Evolutionary conservation across 2,329 filamentous ascomycete species (phyloP), one percentile per base, ranked within the genome.

Genomic region (Cadophora sp.): DNA sequence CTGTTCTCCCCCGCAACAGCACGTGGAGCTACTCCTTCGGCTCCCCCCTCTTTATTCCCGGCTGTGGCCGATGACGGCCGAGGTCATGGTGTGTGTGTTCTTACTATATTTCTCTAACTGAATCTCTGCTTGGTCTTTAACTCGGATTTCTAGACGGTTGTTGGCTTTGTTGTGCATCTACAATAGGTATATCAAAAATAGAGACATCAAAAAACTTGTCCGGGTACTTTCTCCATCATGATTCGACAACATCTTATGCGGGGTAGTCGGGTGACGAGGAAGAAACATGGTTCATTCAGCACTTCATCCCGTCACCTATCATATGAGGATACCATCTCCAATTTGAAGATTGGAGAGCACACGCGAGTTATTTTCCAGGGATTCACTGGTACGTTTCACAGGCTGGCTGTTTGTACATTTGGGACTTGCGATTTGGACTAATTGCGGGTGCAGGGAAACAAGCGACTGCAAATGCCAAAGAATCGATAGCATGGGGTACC

Each of bases 401-500:
- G 27, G n/a, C 50, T 65, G 27, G n/a, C 50, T 65, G 6, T 16
- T 7, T 24, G 41, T n/a, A 11, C 1, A 27, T 50, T 22, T 13
- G 18, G 27, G 11, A 3, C 2, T 20, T n/a, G 24, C 45, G 5
- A 58, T 36, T 30, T 63, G 39, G 39, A 53, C 50, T 71, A 45
- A 69, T 20, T 33, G 48, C 45, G 59, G 45, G 22, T 45, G 62
- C 61, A 74, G 72, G 72, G 50, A 81, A 81, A 70, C 70, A 74
- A 79, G 91, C 91, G 13, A 94, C 91, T 1, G 86, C 87, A 72
- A 94, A 95, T 79, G 91, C 91, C 39, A 86, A 87, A 77, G 90
- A 94, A 76, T 93, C 91, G 14, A 80, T 94, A 66, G 87, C 83
- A 78, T 95, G 91, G 85, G 92, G 92, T 14, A 94, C 92, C 47